phyloP scores from a whole-genome alignment of 345 rosid species.

The Rhodamnia rubescens region DNA sequence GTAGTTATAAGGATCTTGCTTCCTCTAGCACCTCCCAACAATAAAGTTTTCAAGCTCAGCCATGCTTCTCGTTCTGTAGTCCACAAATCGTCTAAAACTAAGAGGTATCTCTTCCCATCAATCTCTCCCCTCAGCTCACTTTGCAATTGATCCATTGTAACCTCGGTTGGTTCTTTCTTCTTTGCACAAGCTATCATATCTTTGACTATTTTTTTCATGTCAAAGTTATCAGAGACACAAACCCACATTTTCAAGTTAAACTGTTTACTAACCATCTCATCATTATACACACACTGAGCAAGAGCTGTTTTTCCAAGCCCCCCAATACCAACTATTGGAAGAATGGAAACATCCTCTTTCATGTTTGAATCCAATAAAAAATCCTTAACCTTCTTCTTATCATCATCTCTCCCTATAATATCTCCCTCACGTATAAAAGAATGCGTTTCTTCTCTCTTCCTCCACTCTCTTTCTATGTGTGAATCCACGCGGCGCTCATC shows the following conservation, averaged over 20 bases:
- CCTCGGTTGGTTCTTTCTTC: not conserved
- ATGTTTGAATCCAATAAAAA: no score
- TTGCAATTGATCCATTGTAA: not conserved
- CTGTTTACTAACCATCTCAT: not conserved
- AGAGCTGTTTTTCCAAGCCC: no score
- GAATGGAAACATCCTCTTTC: no score
- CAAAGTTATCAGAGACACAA: not conserved
- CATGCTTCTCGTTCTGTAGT: not conserved
- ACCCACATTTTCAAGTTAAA: no score
- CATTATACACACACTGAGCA: no score
- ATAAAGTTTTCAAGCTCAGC: not conserved
- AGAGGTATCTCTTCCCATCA: not conserved
- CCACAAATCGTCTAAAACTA: not conserved
- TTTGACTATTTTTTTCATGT: rapidly evolving
- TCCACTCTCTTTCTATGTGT: no score
- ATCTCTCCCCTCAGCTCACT: not conserved
- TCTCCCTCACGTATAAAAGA: no score
- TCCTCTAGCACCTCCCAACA: not conserved
- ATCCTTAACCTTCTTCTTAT: no score
- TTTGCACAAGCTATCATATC: not conserved
- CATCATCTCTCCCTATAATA: no score
- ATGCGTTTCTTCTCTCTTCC: no score
- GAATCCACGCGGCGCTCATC: no score
- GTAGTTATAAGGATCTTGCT: not conserved
- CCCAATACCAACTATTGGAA: no score